Evolutionary conservation across 768 basidiomycete genomes (phyloP), one percentile per base, ranked within the genome.

Genomic region (Amanita inopinata): DNA sequence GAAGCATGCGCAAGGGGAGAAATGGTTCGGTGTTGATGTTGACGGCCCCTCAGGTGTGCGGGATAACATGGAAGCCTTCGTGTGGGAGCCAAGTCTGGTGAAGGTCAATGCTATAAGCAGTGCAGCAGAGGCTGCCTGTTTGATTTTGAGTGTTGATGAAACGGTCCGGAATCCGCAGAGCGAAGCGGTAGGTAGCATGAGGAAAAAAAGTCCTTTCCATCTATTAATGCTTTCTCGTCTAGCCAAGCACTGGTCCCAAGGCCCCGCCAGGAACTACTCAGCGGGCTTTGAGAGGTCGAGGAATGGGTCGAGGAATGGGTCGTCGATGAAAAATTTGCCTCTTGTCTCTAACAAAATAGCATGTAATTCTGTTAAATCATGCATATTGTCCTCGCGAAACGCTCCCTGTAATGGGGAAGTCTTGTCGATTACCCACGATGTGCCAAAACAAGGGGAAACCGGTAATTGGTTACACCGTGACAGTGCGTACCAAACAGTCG

Each of bases 51-150:
- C 87, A 20, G 89, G 91, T 14, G 87, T 97, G 19, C 80, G 89
- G 42, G 80, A 99, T 63, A 99, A 98, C 63, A 82, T 98, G 82
- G 89, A 90, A 40, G 85, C 88, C 33, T 99, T 98, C 56, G 94
- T 99, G 5, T 98, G 96, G 94, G 96, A 98, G 58, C 94, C 96
- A 11, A 84, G 84, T 49, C 69, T 98, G 46, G 88, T 98, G 55
- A 99, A 98, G 67, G 64, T 80, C 34, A 99, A 99, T 56, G 96
- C 96, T 17, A 81, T 99, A 55, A 83, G 80, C 60, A 94, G 93
- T 56, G 96, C 96, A 4, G 73, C 88, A 7, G 96, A 99, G 63
- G 96, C 96, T 7, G 94, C 96, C 8, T 97, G 88, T 62, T 61
- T 99, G 59, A 90, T 98, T 52, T 65, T 99, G 45, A 92, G 88